A percentile compares a stretch with the other conserved stretches of the same genome.
phyloP scores from a whole-genome alignment of 2,329 filamentous ascomycete species.

The Clarireedia hainanense region DNA sequence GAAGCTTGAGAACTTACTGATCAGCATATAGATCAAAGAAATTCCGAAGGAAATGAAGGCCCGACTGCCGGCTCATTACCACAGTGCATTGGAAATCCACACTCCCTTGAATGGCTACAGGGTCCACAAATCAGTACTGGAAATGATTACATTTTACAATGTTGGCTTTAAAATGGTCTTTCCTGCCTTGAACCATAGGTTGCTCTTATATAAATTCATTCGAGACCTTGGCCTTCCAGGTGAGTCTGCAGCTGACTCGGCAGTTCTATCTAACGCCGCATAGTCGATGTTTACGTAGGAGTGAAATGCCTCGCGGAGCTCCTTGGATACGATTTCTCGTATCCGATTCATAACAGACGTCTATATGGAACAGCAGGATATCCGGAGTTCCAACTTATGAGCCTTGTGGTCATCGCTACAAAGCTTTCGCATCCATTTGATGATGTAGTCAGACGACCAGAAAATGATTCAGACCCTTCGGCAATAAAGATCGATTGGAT shows the following conservation, averaged over 20 bases:
- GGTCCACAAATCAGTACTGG: conserved; percentile 57
- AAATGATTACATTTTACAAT: conserved; percentile 56
- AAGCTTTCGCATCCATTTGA: conserved; percentile 78
- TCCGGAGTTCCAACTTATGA: conserved; percentile 68
- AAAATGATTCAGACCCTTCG: conserved; percentile 45
- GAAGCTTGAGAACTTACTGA: not conserved
- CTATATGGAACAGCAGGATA: conserved; percentile 44
- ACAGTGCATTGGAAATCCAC: conserved; percentile 47
- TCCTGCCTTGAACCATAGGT: conserved; percentile 62
- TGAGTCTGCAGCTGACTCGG: conserved; percentile 32
- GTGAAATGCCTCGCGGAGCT: conserved; percentile 43
- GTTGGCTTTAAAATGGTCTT: conserved; percentile 62
- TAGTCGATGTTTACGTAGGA: conserved; percentile 57
- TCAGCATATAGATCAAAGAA: conserved; percentile 40
- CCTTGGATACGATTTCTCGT: conserved; percentile 46
- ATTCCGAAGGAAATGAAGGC: conserved; percentile 59
- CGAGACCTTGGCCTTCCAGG: conserved; percentile 67
- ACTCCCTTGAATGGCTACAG: conserved; percentile 41
- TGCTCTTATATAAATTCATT: conserved; percentile 62
- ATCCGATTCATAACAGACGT: conserved; percentile 40
- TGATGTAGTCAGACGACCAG: conserved; percentile 41
- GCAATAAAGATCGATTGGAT: conserved; percentile 63
- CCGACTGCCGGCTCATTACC: conserved; percentile 55
- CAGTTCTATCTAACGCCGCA: conserved; percentile 21
- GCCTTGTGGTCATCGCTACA: conserved; percentile 63